Percentiles rank a stretch among this genome's conserved stretches.
Evolutionary conservation across 768 basidiomycete species (phyloP).

Genomic region (Tricholoma hemisulphureum): DNA sequence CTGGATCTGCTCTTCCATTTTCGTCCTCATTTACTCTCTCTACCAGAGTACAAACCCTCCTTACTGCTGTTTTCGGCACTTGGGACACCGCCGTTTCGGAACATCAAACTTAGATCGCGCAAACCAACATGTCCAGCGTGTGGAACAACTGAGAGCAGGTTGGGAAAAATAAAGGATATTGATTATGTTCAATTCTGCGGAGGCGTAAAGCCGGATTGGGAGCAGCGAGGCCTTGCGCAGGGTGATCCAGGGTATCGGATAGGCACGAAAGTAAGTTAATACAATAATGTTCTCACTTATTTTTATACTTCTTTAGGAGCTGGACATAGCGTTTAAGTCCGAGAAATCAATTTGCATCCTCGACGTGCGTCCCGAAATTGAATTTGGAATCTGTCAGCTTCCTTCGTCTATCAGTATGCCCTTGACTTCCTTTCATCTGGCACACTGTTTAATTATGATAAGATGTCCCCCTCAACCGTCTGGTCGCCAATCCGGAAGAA

Average conservation of each 20-base stretch:
- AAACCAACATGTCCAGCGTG: constrained; percentile 77
- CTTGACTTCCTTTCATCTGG: background rate
- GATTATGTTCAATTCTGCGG: constrained; percentile 92
- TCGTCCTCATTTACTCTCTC: background rate
- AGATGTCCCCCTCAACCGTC: constrained; percentile 74
- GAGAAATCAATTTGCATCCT: constrained; percentile 44
- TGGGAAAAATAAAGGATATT: constrained; percentile 48
- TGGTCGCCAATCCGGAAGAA: constrained; percentile 59
- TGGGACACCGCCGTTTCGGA: constrained; percentile 69
- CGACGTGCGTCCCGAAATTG: constrained; percentile 76
- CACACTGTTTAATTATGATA: background rate
- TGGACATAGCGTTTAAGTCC: constrained; percentile 30
- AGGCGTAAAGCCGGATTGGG: constrained; percentile 66
- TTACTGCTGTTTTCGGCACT: constrained; percentile 77
- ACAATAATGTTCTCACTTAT: background rate
- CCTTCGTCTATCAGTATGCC: constrained; percentile 65
- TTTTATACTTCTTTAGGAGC: constrained; percentile 17
- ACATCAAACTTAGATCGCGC: constrained; percentile 73
- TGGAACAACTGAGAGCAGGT: constrained; percentile 45
- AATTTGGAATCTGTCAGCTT: constrained; percentile 85
- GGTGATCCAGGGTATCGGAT: constrained; percentile 42
- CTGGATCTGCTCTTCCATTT: background rate
- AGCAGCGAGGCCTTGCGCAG: constrained; percentile 46
- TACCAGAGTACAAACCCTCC: constrained; percentile 51
- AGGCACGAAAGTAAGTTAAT: constrained; percentile 37